A percentile compares a stretch with the other conserved stretches of the same genome.
Evolutionary conservation across 257 asterid species (phyloP).

Genomic region (Prunella vulgaris): DNA sequence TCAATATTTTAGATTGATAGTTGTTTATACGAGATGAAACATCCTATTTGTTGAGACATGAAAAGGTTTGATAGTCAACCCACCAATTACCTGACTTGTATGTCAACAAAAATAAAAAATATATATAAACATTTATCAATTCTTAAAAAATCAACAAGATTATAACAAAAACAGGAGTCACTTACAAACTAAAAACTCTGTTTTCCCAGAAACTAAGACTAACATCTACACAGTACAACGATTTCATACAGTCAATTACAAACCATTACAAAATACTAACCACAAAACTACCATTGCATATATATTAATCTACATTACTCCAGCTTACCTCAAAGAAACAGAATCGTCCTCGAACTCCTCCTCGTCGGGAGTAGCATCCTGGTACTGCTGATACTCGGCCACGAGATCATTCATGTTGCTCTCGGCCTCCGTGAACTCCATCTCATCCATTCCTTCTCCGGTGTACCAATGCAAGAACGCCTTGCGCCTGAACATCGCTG

Average conservation of each 20-base stretch:
- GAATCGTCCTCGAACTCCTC: conserved; percentile 31
- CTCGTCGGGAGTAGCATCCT: conserved; percentile 34
- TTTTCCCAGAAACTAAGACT: too few species aligned
- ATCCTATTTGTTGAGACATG: neutral
- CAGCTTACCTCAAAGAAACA: neutral
- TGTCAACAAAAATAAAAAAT: too few species aligned
- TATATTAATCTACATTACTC: conserved; percentile 3
- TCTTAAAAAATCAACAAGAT: too few species aligned
- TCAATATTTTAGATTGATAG: neutral
- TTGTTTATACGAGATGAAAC: neutral
- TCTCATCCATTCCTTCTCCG: too few species aligned
- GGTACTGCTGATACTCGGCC: conserved; percentile 42
- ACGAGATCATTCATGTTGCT: conserved; percentile 27
- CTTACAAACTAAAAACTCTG: too few species aligned
- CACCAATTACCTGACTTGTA: too few species aligned
- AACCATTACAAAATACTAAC: conserved; percentile 4
- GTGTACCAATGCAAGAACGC: conserved; percentile 15
- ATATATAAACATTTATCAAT: too few species aligned
- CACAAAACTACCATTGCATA: too few species aligned
- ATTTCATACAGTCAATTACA: neutral
- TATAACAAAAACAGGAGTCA: too few species aligned
- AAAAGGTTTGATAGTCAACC: neutral
- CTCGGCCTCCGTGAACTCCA: too few species aligned
- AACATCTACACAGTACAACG: too few species aligned
- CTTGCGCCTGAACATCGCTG: conserved; percentile 42